Conservation (phyloP, 2,329 filamentous ascomycete genomes). For the Emergomyces pasteurianus region DNA sequence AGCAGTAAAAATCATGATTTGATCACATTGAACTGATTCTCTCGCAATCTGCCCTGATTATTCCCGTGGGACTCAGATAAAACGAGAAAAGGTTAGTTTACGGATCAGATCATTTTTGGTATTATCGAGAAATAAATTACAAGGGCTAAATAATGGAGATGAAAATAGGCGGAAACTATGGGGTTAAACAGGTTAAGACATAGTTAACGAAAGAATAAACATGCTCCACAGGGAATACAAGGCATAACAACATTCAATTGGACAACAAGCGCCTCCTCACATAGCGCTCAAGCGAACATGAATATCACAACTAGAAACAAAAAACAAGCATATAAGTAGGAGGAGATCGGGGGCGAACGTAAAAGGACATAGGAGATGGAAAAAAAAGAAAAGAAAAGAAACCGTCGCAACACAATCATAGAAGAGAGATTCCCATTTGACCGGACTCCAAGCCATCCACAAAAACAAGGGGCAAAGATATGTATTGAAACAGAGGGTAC, state of each 20-base stretch:
- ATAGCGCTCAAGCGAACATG: neutral
- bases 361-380: too few species aligned
- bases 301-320: neutral
- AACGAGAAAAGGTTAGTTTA: neutral
- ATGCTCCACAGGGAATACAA: neutral
- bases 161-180: neutral
- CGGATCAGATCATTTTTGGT: neutral
- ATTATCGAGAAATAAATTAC: neutral
- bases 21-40: neutral
- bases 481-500: neutral
- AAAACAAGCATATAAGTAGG: too few species aligned
- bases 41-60: neutral
- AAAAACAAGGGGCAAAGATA: neutral
- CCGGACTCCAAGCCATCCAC: conserved; percentile 1
- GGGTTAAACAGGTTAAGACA: neutral
- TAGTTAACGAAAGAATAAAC: neutral
- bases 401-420: neutral
- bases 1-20: too few species aligned
- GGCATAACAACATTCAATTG: neutral
- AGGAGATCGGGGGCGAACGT: too few species aligned
- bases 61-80: neutral
- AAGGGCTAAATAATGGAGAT: neutral
- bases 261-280: neutral
- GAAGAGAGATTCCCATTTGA: neutral
- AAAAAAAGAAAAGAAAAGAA: neutral